Base-by-base conservation (phyloP, 148 eudicot species). In the Vaccinium macrocarpon region DNA sequence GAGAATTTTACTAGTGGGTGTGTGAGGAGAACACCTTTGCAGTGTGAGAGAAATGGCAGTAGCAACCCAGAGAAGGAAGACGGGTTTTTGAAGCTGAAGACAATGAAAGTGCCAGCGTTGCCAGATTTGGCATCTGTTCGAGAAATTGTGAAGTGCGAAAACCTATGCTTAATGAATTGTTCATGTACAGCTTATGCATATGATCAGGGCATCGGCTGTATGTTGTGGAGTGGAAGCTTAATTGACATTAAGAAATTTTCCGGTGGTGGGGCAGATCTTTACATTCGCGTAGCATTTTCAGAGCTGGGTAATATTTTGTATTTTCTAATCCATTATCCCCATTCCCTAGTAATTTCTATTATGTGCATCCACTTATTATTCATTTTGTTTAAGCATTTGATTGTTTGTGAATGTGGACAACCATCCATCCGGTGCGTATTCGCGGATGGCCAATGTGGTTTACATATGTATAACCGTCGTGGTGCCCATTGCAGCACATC, bases 1-100 rank as follows among this genome's bases (percentile, higher is more conserved):
- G 90, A 89, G 8, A 90, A 88, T 83, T 91, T 90, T 87, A 84
- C 84, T 25, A 23, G 87, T 64, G 96, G 96, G 32, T 93, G 94
- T 84, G 74, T 50, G 6, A 86, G 94, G 21, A 88, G 55, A 62
- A 82, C 82, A 1, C 27, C 19, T 1, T 79, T 91, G 87, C 73
- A 84, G 70, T 93, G 94, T 78, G 82, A 56, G 42, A 85, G 64
- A 35, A 82, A 74, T 48, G 56, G 29, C 9, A 68, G 38, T 19
- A 57, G 70, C 16, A 66, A 38, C 29, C 79, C 49, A 14, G 48
- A 48, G 57, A 82, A 51, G 83, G 72, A 53, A 82, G 95, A 94
- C n/a, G 90, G 87, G 72, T 90, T 92, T 42, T 42, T 42, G 46
- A 42, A 42, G 46, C 46, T 42, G 46, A 42, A 42, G 6, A 42